These are phyloP conservation scores for Aspergillus candidus DNA, from an alignment of 2,329 filamentous ascomycete genomes.

Conservation along the genomic window DNA sequence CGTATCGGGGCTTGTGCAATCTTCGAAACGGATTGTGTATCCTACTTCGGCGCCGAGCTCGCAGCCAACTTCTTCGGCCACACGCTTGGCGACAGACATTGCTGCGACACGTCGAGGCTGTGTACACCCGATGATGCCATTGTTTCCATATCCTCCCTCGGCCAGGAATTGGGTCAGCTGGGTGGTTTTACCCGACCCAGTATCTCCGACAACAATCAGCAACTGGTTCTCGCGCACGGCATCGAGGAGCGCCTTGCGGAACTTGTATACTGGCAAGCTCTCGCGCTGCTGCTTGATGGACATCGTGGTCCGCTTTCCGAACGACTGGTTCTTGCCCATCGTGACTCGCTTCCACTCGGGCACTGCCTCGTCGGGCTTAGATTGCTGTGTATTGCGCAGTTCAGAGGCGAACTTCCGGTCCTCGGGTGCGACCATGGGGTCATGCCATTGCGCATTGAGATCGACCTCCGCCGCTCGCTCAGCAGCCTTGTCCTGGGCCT, in stretches of 20 bases:
- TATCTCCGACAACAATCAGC: constrained; percentile 93
- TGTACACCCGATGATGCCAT: constrained; percentile 90
- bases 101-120: constrained; percentile 95
- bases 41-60: constrained; percentile 86
- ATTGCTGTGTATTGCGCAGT: constrained; percentile 60
- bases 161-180: constrained; percentile 93
- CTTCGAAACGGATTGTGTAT: constrained; percentile 96
- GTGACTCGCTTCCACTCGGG: constrained; percentile 91
- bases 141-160: constrained; percentile 80
- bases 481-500: constrained; percentile 70
- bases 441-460: constrained; percentile 86
- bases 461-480: constrained; percentile 73
- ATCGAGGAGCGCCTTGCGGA: constrained; percentile 79
- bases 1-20: constrained; percentile 79
- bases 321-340: constrained; percentile 68
- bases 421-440: constrained; percentile 85
- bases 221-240: constrained; percentile 85
- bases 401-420: constrained; percentile 86
- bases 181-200: constrained; percentile 94
- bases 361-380: constrained; percentile 59
- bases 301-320: constrained; percentile 82
- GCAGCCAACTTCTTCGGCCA: constrained; percentile 91
- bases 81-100: constrained; percentile 96
- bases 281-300: constrained; percentile 94
- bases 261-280: constrained; percentile 79